A percentile compares a stretch with the other conserved stretches of the same genome.
phyloP scores from a whole-genome alignment of 345 rosid genomes.

The Erysimum cheiranthoides region DNA sequence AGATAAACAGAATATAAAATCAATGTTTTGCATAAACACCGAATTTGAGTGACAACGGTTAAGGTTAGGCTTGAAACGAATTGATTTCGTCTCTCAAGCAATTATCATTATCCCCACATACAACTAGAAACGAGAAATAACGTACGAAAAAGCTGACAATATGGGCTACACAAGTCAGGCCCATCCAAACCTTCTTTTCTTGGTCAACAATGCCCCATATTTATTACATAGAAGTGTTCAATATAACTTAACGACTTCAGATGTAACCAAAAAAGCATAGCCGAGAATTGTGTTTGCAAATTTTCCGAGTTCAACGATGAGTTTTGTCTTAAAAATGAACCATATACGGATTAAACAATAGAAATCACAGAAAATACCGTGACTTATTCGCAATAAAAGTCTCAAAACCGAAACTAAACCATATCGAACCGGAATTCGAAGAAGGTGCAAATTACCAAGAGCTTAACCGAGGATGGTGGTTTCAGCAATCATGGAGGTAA shows the following conservation, averaged over 20 bases:
- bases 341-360: not conserved
- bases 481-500: constrained; percentile 73
- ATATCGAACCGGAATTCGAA: not conserved
- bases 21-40: not conserved
- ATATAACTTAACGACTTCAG: too few relatives aligned
- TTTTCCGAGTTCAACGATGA: not conserved
- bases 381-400: constrained; percentile 9
- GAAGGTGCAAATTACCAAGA: not conserved
- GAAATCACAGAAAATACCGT: not conserved
- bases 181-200: not conserved
- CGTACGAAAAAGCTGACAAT: not conserved
- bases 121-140: not conserved
- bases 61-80: constrained; percentile 28
- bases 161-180: not conserved
- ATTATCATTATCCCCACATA: not conserved
- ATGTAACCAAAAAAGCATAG: not conserved
- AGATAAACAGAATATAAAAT: not conserved
- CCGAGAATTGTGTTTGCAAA: not conserved
- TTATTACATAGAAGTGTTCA: too few relatives aligned
- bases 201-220: too few relatives aligned
- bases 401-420: constrained; percentile 6
- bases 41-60: not conserved
- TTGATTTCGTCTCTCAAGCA: not conserved
- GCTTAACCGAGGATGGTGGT: constrained; percentile 59
- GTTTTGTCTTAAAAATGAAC: not conserved